Conservation (phyloP, 495 filamentous ascomycete genomes). For the Trichoderma parareesei region DNA sequence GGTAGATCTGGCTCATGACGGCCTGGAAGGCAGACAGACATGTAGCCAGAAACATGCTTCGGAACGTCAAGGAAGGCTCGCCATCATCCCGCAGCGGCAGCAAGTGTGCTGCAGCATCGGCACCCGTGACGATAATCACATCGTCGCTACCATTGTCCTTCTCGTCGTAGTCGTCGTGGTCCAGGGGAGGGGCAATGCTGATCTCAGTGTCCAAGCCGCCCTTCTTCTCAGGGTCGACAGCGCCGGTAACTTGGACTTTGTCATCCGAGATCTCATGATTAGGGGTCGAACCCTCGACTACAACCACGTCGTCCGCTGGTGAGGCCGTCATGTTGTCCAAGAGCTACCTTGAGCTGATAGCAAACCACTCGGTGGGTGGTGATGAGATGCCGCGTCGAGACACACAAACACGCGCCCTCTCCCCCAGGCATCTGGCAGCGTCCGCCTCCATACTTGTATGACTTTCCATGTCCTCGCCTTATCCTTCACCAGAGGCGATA, state of each 20-base stretch:
- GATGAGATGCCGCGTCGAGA: neutral
- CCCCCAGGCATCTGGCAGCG: neutral
- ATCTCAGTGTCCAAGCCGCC: neutral
- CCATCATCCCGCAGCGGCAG: slow-evolving; percentile 15
- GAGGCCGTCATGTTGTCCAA: neutral
- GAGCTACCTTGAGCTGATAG: neutral
- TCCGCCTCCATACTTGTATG: neutral
- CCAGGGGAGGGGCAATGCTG: slow-evolving; percentile 8
- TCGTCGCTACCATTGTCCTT: neutral
- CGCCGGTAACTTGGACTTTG: neutral
- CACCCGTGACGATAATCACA: neutral
- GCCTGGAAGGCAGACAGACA: slow-evolving; percentile 38
- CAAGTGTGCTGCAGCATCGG: neutral
- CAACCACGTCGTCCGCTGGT: neutral
- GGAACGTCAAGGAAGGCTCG: slow-evolving; percentile 16
- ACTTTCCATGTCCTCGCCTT: neutral
- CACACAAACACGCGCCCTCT: too few species aligned
- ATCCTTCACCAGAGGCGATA: neutral
- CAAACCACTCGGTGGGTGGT: neutral
- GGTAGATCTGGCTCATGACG: slow-evolving; percentile 42
- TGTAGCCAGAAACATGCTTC: slow-evolving; percentile 33
- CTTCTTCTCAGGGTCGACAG: neutral
- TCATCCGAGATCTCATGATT: neutral
- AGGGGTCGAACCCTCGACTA: neutral
- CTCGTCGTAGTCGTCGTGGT: slow-evolving; percentile 17